phyloP scores from a whole-genome alignment of 805 yeast species.

The Kregervanrija fluxuum region DNA sequence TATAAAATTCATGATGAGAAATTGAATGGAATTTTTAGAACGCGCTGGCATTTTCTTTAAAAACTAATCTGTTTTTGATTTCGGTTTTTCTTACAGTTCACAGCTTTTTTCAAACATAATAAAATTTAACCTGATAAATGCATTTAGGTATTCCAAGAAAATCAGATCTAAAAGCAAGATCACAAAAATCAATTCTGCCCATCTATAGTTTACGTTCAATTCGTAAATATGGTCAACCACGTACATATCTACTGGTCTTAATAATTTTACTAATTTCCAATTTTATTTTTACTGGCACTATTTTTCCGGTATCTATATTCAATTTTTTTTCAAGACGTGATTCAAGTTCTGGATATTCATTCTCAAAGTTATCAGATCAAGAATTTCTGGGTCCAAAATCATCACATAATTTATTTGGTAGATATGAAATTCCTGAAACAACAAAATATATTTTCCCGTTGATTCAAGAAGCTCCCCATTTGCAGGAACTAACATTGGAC shows the following conservation, averaged over 20 bases:
- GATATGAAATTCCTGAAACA: slow-evolving; percentile 38
- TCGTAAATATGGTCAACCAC: background rate
- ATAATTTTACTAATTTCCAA: slow-evolving; percentile 1
- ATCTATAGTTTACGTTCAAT: too few relatives aligned
- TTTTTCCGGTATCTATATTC: background rate
- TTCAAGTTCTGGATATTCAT: background rate
- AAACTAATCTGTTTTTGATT: too few relatives aligned
- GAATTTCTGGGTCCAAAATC: slow-evolving; percentile 6
- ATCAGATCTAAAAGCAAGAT: too few relatives aligned
- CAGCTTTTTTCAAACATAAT: too few relatives aligned
- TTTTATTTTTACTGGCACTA: slow-evolving; percentile 1
- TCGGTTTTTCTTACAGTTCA: too few relatives aligned
- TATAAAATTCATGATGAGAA: too few relatives aligned
- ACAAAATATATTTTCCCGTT: slow-evolving; percentile 62
- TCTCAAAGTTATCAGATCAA: slow-evolving; percentile 15
- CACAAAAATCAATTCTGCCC: too few relatives aligned
- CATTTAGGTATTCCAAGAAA: too few relatives aligned
- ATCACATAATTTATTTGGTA: slow-evolving; percentile 2
- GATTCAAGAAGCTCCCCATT: slow-evolving; percentile 59
- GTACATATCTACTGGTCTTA: slow-evolving; percentile 3
- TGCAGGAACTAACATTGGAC: slow-evolving; percentile 49
- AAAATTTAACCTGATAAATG: too few relatives aligned
- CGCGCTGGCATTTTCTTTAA: too few relatives aligned
- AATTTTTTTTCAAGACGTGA: background rate
- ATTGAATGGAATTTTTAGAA: too few relatives aligned